Conservation (phyloP, 345 rosid genomes). For the Populus simonii region DNA sequence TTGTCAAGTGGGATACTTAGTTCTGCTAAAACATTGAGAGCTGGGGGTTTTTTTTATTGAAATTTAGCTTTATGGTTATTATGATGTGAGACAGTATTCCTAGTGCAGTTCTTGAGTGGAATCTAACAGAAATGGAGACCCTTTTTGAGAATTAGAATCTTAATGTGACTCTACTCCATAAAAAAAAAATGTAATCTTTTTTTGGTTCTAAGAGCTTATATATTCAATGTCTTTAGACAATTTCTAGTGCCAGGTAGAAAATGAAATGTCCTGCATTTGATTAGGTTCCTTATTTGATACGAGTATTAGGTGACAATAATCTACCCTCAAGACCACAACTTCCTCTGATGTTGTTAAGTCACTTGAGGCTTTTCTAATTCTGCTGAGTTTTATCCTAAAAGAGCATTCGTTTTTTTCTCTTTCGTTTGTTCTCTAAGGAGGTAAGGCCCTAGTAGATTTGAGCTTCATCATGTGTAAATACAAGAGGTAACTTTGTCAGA, state of each 20-base stretch:
- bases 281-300: background rate
- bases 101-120: background rate
- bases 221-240: background rate
- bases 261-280: background rate
- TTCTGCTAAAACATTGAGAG: background rate
- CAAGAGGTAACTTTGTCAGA: background rate
- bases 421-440: background rate
- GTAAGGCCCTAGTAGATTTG: background rate
- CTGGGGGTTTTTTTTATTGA: background rate
- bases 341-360: background rate
- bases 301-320: background rate
- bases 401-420: background rate
- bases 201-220: background rate
- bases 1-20: background rate
- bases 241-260: background rate
- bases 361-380: no score
- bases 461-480: background rate
- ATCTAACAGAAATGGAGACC: background rate
- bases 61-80: background rate
- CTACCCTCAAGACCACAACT: background rate
- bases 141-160: background rate
- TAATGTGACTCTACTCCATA: no score
- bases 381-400: no score
- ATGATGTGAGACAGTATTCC: background rate
- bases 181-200: background rate